Conservation (phyloP, 441 rosid species). For the Euphorbia schlechtendalii region DNA sequence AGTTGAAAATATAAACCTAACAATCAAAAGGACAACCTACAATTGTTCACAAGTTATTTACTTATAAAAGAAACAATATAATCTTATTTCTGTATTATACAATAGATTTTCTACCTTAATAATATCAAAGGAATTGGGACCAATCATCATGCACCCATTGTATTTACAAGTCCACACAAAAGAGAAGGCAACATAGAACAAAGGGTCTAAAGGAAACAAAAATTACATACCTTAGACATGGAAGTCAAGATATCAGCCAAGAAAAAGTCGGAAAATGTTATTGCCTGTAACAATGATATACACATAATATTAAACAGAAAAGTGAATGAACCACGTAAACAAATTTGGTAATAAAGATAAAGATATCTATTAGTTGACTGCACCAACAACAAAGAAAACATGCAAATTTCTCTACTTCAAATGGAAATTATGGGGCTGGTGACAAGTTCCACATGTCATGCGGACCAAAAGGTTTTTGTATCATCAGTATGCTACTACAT, state of each 20-base stretch:
- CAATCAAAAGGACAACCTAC: background rate
- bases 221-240: conserved; percentile 76
- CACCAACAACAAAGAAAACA: background rate
- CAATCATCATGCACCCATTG: background rate
- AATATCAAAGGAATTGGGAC: background rate
- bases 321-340: background rate
- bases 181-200: background rate
- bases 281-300: conserved; percentile 49
- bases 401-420: background rate
- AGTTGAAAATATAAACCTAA: conserved; percentile 4
- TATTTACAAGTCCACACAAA: background rate
- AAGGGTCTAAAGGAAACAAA: background rate
- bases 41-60: background rate
- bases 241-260: conserved; percentile 95
- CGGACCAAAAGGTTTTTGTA: background rate
- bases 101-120: background rate
- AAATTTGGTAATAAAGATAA: background rate
- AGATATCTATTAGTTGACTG: background rate
- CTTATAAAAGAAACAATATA: background rate
- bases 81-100: background rate
- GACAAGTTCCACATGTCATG: background rate
- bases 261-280: conserved; percentile 84
- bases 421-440: background rate
- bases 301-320: conserved; percentile 7
- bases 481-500: background rate